Percentiles rank a stretch among this genome's conserved stretches.
Evolutionary conservation across 2,329 filamentous ascomycete species (phyloP).

Genomic region (Magnaporthiopsis rhizophila): DNA sequence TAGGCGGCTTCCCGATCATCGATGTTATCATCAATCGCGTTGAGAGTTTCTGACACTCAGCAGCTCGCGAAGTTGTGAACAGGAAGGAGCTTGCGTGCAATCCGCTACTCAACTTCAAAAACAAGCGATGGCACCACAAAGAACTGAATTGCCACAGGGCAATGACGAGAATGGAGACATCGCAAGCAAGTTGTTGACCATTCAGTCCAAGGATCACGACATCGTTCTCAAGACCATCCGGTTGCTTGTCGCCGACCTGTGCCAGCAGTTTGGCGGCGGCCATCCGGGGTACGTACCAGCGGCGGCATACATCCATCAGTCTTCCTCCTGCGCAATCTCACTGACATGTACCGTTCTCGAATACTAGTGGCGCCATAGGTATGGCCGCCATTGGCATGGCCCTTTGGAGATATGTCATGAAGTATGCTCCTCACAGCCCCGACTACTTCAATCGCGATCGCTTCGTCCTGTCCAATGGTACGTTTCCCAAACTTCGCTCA

Average conservation of each 20-base stretch:
- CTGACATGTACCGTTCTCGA: background rate
- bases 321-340: background rate
- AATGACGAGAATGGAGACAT: background rate
- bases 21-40: too few species aligned
- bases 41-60: background rate
- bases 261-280: constrained; percentile 61
- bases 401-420: constrained; percentile 52
- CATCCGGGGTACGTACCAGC: constrained; percentile 51
- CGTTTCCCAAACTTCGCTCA: background rate
- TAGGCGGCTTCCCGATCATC: too few species aligned
- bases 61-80: background rate
- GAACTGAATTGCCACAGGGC: background rate
- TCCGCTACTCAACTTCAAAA: background rate
- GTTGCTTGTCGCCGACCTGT: constrained; percentile 58
- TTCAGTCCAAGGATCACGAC: constrained; percentile 20
- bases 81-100: too few species aligned
- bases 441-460: constrained; percentile 51
- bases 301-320: background rate
- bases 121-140: background rate
- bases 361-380: constrained; percentile 21
- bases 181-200: background rate
- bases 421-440: constrained; percentile 43
- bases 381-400: constrained; percentile 29
- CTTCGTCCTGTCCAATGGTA: constrained; percentile 50
- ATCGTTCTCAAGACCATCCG: constrained; percentile 53